Evolutionary conservation across 176 grass and related monocot genomes (phyloP), one percentile per base, ranked within the genome.

Genomic region (Cymbopogon citratus): DNA sequence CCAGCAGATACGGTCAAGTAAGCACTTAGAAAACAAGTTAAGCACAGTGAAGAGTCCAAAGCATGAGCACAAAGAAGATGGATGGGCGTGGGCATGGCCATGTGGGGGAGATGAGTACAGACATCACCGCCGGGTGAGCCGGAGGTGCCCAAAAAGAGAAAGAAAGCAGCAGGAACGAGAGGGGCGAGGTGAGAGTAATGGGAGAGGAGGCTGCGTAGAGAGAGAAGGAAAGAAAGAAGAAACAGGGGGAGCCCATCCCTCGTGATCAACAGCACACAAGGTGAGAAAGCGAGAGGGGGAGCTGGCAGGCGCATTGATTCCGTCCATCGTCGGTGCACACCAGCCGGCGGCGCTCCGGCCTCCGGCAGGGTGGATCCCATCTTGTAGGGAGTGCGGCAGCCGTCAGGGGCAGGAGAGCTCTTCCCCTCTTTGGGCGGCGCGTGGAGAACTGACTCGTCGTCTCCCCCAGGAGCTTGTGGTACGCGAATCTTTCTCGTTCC

Each of bases 41-140:
- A 88, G 70, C 62, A 56, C 27, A 83, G 80, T 80, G 87, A 70
- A 69, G 81, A 63, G 87, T 84, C 76, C 87, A 84, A 88, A 68
- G 81, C 87, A 68, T 78, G 57, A 78, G 63, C 80, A 87, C 74
- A 48, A n/a, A 59, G 9, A 60, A 23, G 23, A 60, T 25, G 23
- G 9, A 35, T 19, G 66, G 65, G 18, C 79, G 81, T 71, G 85
- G 12, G 21, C 59, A 54, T 36, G 70, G 67, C 13, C 74, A 43
- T 49, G 71, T 45, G 71, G 49, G 75, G 56, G 63, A 43, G 81
- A 51, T 80, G 76, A 88, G 72, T 39, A 34, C 48, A 63, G 25
- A 23, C 73, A 46, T 34, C 73, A 9, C 46, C 69, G 66, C 81
- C 81, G 35, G 80, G 45, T 73, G 75, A 83, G 41, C 74, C 85